Base-by-base conservation (phyloP, 2,329 filamentous ascomycete species). In the Immersiporthe knoxdaviesiana region DNA sequence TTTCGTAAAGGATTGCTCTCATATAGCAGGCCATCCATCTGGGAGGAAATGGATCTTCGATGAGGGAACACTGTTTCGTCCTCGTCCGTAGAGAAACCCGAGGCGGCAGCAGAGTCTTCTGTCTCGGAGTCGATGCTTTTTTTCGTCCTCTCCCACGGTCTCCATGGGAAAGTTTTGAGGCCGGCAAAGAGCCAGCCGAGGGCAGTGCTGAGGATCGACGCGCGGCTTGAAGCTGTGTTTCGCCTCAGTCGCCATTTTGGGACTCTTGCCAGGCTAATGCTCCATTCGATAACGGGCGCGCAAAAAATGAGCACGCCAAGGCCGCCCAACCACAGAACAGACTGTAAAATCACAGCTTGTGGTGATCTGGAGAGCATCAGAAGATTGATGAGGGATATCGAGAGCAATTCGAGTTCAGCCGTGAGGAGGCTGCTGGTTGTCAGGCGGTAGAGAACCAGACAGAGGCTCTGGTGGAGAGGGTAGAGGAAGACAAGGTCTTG, bases 221-320 rank as follows among this genome's bases (percentile, higher is more conserved):
- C 71, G 68, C 79, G 78, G 73, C 80, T 79, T 68, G 77, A 74
- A 39, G 76, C 77, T 1, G 81, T 78, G 24, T 84, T 81, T 67
- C 90, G 88, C 74, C 89, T 87, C 75, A 98, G 94, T 58, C 94
- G 92, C 93, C 95, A 97, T 74, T 90, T 93, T 2, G 96, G 96
- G 24, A 98, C 92, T 68, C 95, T 87, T 64, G 95, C 94, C 71
- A 99, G 82, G 35, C 91, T 87, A 66, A 98, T 91, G 60, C 92
- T 94, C 92, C 93, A 97, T 74, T 86, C 87, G 47, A 98, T 87
- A 16, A 96, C 87, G 39, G 89, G 85, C 39, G 88, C 88, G 76
- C 93, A 97, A 7, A 88, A 82, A 4, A 95, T 81, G 66, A 97
- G 88, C 21, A 97, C 79, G 60, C 88, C 86, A 39, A 97, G 79